Percentiles rank a stretch among this genome's conserved stretches.
Evolutionary conservation across 192 early-diverging fungal genomes (phyloP).

Genomic region (Allomyces arbusculus): DNA sequence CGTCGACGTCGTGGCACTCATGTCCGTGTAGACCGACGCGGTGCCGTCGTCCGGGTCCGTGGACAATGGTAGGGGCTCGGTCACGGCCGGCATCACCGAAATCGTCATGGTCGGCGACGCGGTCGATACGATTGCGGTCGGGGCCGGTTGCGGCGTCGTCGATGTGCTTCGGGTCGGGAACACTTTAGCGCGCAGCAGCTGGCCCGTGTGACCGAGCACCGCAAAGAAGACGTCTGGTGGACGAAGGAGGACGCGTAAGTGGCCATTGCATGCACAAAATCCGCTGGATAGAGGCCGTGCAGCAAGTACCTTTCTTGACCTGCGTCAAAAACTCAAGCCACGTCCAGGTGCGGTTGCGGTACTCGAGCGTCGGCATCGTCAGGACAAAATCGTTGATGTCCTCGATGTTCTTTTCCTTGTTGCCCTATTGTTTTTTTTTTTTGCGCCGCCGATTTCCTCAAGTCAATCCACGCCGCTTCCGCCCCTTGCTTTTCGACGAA

Average conservation of each 20-base stretch:
- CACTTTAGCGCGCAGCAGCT: not conserved
- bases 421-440: conserved; percentile 31
- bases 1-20: no score
- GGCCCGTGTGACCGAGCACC: not conserved
- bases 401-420: conserved; percentile 55
- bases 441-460: not conserved
- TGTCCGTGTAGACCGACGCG: no score
- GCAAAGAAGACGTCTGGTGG: not conserved
- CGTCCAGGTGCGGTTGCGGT: conserved; percentile 62
- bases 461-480: not conserved
- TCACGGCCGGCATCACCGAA: no score
- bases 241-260: no score
- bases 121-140: no score
- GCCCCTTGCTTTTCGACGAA: no score
- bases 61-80: no score
- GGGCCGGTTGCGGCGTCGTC: no score
- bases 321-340: conserved; percentile 49
- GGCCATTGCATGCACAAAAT: no score
- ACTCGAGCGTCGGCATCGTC: conserved; percentile 51
- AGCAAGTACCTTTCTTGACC: conserved; percentile 39
- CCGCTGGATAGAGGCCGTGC: no score
- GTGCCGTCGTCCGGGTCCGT: no score
- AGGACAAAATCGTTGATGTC: conserved; percentile 56
- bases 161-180: not conserved
- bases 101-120: no score